Percentiles rank a stretch among this genome's conserved stretches.
These are phyloP conservation scores for Mycocentrospora acerina DNA, from an alignment of 2,329 filamentous ascomycete species.

Conservation along the genomic window DNA sequence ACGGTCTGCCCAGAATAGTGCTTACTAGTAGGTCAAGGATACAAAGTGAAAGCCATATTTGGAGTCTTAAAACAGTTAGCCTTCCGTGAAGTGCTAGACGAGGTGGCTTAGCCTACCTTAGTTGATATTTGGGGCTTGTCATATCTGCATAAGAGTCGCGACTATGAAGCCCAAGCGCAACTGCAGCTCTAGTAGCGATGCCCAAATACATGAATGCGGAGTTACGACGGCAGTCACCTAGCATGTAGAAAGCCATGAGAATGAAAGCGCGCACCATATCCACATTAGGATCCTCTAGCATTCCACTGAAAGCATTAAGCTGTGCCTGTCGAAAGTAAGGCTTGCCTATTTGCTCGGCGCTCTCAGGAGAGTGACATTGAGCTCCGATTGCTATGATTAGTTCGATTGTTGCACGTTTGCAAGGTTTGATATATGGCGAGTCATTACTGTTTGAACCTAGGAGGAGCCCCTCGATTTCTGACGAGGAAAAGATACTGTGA, in stretches of 20 bases:
- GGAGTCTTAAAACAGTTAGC: too few relatives aligned
- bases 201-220: conserved; percentile 66
- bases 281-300: conserved; percentile 57
- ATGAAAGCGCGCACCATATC: conserved; percentile 56
- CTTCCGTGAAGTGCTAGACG: too few relatives aligned
- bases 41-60: too few relatives aligned
- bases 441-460: too few relatives aligned
- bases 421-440: too few relatives aligned
- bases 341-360: conserved; percentile 43
- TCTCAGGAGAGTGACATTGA: conserved; percentile 43
- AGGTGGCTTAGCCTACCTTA: too few relatives aligned
- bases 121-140: too few relatives aligned
- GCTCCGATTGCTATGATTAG: conserved; percentile 57
- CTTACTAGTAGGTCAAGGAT: too few relatives aligned
- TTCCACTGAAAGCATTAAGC: conserved; percentile 51
- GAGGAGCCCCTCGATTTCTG: conserved; percentile 21
- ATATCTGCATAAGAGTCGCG: too few relatives aligned
- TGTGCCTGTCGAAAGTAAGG: conserved; percentile 55
- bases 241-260: conserved; percentile 61
- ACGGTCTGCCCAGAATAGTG: too few relatives aligned
- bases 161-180: conserved; percentile 51
- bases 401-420: conserved; percentile 31
- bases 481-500: neutral
- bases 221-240: conserved; percentile 60
- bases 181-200: conserved; percentile 59